phyloP scores from a whole-genome alignment of 441 rosid genomes.

The Arabidopsis lyrata region DNA sequence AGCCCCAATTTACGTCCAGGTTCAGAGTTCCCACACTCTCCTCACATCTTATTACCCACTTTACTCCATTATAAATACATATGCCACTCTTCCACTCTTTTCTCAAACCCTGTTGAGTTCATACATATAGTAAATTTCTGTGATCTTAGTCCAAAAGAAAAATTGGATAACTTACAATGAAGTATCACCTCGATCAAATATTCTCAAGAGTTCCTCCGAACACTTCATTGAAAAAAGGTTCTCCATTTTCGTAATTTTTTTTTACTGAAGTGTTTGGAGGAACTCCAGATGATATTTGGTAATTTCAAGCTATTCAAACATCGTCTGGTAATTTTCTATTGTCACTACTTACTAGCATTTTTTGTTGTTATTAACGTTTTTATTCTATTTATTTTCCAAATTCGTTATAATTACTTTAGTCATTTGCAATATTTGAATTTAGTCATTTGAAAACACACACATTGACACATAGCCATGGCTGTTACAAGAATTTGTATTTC shows the following conservation, averaged over 20 bases:
- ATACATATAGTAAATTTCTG: neutral
- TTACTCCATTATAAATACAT: slow-evolving; percentile 18
- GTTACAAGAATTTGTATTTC: neutral
- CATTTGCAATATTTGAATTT: neutral
- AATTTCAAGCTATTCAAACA: neutral
- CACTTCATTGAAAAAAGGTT: slow-evolving; percentile 29
- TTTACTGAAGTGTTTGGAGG: slow-evolving; percentile 43
- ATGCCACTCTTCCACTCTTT: slow-evolving; percentile 1
- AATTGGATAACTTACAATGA: neutral
- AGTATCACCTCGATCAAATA: slow-evolving; percentile 15
- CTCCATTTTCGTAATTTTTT: neutral
- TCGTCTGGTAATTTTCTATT: neutral
- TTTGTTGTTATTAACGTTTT: neutral
- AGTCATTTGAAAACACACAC: neutral
- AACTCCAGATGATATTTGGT: slow-evolving; percentile 33
- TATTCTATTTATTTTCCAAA: neutral
- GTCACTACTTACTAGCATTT: neutral
- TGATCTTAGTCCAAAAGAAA: neutral
- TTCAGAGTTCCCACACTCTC: neutral
- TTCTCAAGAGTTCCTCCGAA: slow-evolving; percentile 32
- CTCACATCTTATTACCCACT: neutral
- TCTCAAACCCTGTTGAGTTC: slow-evolving; percentile 1
- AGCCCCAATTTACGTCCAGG: slow-evolving; percentile 29
- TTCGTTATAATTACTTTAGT: neutral
- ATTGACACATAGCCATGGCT: no score